Evolutionary conservation across 257 asterid genomes (phyloP).

Genomic region (Orobanche coerulescens): DNA sequence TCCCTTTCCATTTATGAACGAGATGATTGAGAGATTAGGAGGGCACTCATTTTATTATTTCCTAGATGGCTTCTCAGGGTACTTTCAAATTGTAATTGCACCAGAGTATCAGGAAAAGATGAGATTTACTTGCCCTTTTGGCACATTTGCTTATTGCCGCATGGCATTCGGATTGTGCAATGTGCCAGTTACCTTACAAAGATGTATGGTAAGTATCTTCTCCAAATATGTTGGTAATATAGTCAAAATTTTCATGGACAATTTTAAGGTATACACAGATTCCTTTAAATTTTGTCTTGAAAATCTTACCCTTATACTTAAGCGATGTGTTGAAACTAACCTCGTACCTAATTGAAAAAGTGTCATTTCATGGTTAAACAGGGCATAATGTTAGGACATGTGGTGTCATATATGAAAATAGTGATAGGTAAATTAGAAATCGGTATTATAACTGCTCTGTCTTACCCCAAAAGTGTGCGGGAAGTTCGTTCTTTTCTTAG

Average conservation of each 20-base stretch:
- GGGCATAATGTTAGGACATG: neutral
- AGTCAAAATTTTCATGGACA: neutral
- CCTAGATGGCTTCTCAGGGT: constrained; percentile 1
- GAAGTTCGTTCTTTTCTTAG: too few relatives aligned
- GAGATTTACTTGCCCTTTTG: neutral
- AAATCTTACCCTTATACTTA: too few relatives aligned
- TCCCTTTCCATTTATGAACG: constrained; percentile 10
- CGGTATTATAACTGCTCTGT: neutral
- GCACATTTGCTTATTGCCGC: neutral
- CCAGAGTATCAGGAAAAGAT: constrained; percentile 11
- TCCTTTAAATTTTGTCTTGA: neutral
- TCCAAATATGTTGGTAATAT: neutral
- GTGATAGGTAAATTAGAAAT: neutral
- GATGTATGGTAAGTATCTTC: neutral
- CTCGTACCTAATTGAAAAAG: too few relatives aligned
- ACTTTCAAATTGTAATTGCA: neutral
- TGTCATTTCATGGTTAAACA: too few relatives aligned
- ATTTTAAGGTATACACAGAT: neutral
- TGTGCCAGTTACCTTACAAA: neutral
- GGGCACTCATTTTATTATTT: too few relatives aligned
- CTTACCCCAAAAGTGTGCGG: neutral
- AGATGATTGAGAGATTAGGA: neutral
- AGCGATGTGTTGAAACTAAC: too few relatives aligned
- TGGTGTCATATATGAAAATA: neutral
- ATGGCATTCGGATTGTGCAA: neutral